These are phyloP conservation scores for Triglochin maritima DNA, from an alignment of 106 monocot species.

Conservation along the genomic window DNA sequence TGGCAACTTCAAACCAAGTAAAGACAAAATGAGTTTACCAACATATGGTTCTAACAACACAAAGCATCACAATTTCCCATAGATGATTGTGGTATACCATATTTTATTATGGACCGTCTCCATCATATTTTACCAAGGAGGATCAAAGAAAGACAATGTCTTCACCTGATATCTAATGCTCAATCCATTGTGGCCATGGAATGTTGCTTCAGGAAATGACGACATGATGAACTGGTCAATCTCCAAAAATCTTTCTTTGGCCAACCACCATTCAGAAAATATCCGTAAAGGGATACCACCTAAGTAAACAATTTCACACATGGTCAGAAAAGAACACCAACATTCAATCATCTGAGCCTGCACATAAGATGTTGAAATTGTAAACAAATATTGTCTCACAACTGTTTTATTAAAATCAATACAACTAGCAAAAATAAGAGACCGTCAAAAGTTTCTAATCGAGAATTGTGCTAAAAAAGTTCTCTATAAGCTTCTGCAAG, in stretches of 20 bases:
- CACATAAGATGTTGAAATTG: too few relatives aligned
- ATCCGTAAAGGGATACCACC: conserved; percentile 85
- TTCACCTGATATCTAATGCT: conserved; percentile 77
- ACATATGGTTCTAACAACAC: too few relatives aligned
- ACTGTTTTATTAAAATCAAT: too few relatives aligned
- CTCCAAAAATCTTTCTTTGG: conserved; percentile 52
- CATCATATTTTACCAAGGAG: too few relatives aligned
- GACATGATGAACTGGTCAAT: conserved; percentile 64
- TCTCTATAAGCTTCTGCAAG: too few relatives aligned
- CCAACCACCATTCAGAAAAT: conserved; percentile 91
- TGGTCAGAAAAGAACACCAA: not conserved
- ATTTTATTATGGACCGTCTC: too few relatives aligned
- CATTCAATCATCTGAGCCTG: too few relatives aligned
- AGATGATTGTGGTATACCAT: too few relatives aligned
- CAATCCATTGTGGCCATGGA: conserved; percentile 72
- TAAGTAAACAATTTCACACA: conserved; percentile 1
- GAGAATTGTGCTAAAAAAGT: too few relatives aligned
- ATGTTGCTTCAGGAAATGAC: conserved; percentile 78
- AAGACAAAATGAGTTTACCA: not conserved
- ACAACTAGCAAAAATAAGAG: too few relatives aligned
- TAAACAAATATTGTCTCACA: too few relatives aligned
- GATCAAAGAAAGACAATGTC: not conserved
- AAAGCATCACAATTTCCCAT: not conserved
- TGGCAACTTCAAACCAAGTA: conserved; percentile 37
- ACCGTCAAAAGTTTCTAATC: too few relatives aligned